Percentiles rank a stretch among this genome's conserved stretches.
Evolutionary conservation across 768 basidiomycete species (phyloP).

Genomic region (Mycena galericulata): DNA sequence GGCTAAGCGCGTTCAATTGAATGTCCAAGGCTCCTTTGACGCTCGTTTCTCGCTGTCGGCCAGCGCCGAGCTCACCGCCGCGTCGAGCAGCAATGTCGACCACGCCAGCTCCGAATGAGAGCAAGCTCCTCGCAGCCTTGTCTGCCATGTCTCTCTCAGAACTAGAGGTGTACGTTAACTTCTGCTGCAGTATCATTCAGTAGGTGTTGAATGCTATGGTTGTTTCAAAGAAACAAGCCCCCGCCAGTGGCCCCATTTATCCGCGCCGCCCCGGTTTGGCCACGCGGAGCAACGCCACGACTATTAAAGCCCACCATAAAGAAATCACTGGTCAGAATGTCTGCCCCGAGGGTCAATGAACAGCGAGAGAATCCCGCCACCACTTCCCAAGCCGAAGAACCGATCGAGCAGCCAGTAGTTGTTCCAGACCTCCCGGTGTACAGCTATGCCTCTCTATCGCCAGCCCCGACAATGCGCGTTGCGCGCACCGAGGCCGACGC

Average conservation of each 20-base stretch:
- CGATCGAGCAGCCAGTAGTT: not conserved
- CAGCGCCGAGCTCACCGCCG: slow-evolving; percentile 10
- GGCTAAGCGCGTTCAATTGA: no score
- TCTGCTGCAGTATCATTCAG: no score
- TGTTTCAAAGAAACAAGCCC: not conserved
- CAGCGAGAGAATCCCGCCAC: no score
- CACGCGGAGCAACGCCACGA: not conserved
- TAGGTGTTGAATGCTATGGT: not conserved
- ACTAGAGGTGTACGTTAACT: slow-evolving; percentile 18
- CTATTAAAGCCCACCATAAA: not conserved
- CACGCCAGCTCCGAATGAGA: not conserved
- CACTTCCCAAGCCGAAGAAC: not conserved
- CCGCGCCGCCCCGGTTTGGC: not conserved
- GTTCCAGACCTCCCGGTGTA: slow-evolving; percentile 12
- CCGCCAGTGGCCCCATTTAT: not conserved
- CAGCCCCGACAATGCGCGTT: slow-evolving; percentile 23
- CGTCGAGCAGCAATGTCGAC: slow-evolving; percentile 14
- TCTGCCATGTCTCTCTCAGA: slow-evolving; percentile 13
- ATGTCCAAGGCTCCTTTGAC: slow-evolving; percentile 19
- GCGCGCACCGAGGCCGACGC: slow-evolving; percentile 24
- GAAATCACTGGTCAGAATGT: slow-evolving; percentile 3
- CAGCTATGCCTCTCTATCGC: slow-evolving; percentile 11
- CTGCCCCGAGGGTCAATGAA: not conserved
- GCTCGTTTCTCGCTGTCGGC: slow-evolving; percentile 11
- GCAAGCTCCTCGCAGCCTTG: slow-evolving; percentile 25